Evolutionary conservation across 2,329 filamentous ascomycete species (phyloP), one percentile per base, ranked within the genome.

Genomic region (Mollisia scopiformis): DNA sequence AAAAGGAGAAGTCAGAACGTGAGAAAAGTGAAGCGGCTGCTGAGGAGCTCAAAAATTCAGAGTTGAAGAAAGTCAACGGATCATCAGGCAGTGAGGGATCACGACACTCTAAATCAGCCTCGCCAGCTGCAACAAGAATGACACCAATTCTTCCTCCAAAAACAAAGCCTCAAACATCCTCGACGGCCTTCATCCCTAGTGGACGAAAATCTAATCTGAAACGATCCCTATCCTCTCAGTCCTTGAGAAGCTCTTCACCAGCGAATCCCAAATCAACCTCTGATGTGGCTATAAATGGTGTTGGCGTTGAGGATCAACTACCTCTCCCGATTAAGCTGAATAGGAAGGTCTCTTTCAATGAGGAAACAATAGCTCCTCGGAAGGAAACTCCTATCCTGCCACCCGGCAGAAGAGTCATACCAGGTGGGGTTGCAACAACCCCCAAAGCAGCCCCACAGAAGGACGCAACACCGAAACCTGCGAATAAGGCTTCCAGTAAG

Each of bases 151-250:
- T 33, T 25, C 13, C 55, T 31, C 23, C 50, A 11, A n/a, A n/a
- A n/a, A n/a, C n/a, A n/a, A 64, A 57, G 16, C 55, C 56, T 13
- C 64, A 66, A 43, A 21, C 39, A 27, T 71, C 69, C 3, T 65
- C 68, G 1, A 72, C 70, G 13, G 58, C 69, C 1, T 67, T 66
- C 41, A 65, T 71, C 31, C 69, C 70, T 16, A 59, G 30, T 27
- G 65, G 67, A 11, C 64, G 65, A 31, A 71, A 68, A 49, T 68
- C 69, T 11, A 59, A 66, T 51, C 43, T 70, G 5, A 71, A 68
- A 25, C 53, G 21, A 39, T 59, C 53, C 11, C 35, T 33, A 19
- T 67, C 69, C 31, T 67, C 66, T n/a, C 65, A 67, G 46, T 57
- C 60, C 2, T 14, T 61, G 10, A 51, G 21, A 54, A 68, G 63